A percentile compares a stretch with the other conserved stretches of the same genome.
Evolutionary conservation across 2,329 filamentous ascomycete genomes (phyloP).

Genomic region (Aspergillus pseudoviridinutans): DNA sequence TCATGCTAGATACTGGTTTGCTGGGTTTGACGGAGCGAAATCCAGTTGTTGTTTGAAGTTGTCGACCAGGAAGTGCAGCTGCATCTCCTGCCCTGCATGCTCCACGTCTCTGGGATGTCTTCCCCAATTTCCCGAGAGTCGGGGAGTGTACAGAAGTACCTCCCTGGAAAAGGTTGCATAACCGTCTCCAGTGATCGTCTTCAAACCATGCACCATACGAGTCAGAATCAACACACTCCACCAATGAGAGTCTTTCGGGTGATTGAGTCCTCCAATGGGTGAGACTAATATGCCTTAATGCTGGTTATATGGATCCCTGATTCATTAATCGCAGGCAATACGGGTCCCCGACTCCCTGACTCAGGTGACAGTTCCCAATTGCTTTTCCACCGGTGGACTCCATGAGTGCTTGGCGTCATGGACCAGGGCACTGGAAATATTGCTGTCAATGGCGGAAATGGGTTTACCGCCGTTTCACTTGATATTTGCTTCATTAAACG

Average conservation of each 20-base stretch:
- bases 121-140: background rate
- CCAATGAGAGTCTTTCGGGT: background rate
- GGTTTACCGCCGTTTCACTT: background rate
- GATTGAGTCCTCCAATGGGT: background rate
- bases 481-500: background rate
- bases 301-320: too few relatives aligned
- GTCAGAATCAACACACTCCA: background rate
- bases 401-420: background rate
- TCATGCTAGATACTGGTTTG: background rate
- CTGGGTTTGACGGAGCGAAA: background rate
- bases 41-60: background rate
- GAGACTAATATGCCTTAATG: background rate
- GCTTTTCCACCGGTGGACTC: background rate
- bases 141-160: background rate
- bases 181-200: background rate
- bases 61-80: background rate
- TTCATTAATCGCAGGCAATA: too few relatives aligned
- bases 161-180: background rate
- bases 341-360: too few relatives aligned
- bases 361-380: background rate
- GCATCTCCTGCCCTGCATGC: background rate
- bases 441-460: background rate
- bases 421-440: background rate
- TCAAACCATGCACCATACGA: background rate
- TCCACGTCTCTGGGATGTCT: background rate